Base-by-base conservation (phyloP, 2,329 filamentous ascomycete genomes). In the Ramichloridium luteum region DNA sequence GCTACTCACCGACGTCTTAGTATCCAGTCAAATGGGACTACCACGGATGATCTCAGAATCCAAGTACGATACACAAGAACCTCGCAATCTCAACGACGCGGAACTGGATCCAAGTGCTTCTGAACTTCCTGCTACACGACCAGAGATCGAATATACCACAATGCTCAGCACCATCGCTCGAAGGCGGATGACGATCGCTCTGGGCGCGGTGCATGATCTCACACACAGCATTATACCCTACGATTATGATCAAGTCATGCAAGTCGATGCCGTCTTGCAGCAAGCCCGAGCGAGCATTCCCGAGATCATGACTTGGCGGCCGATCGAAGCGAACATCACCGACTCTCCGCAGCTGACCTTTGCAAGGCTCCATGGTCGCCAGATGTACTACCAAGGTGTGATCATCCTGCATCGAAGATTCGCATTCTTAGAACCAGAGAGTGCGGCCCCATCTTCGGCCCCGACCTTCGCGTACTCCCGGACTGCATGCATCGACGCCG, bases 31-130 rank as follows among this genome's bases (percentile, higher is more conserved):
- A 13, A 18, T 31, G 4, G 34, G 34, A n/a, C 18, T 35, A 10
- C 34, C 34, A 14, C 34, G 34, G 9, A 13, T 27, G 22, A 31
- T 31, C 8, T 16, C 29, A 13, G 28, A 35, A 25, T 31, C 26
- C 4, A 13, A 27, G 11, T 20, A 16, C 12, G 34, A 35, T 14
- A 28, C 23, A 3, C 12, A 16, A 20, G 13, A 15, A 16, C 34
- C 34, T n/a, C n/a, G n/a, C n/a, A n/a, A n/a, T n/a, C n/a, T n/a
- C n/a, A n/a, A n/a, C 20, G 30, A 31, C 13, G 6, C 8, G 8
- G 30, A 31, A 13, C 13, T 31, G 9, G 20, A 31, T 13, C 13
- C 16, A 6, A n/a, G 11, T 3, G 16, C 22, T 13, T 11, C 13
- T 12, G 30, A 31, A 8, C 12, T 31, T n/a, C 30, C 30, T 26